Evolutionary conservation across 1,139 yeast species (phyloP), one percentile per base, ranked within the genome.

Genomic region (Blastobotrys proliferans): DNA sequence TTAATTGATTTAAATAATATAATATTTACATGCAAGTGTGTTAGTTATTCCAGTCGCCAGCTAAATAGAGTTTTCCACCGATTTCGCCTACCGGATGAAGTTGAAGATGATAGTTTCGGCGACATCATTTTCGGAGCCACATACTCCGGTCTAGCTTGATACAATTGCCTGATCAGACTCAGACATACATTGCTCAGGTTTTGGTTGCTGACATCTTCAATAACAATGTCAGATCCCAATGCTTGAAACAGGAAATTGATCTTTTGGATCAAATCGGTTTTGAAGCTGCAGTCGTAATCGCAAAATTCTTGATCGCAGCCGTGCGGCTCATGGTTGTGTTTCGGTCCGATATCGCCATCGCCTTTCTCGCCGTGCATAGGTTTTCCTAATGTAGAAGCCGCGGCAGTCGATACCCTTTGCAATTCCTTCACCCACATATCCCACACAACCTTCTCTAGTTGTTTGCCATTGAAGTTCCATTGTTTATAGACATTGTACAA

Each of bases 381-480:
- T n/a, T n/a, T n/a, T 24, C 11, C 26, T 24, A 24, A 9, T 24
- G 26, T 9, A 24, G 10, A 24, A 11, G 8, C 11, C 8, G 10
- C 26, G 10, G 11, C 8, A 8, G n/a, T n/a, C n/a, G n/a, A n/a
- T n/a, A 35, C 10, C 10, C 25, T 17, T 14, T 24, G 21, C 19
- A 37, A 10, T 18, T 37, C 35, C 20, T 10, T 30, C 14, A 21
- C 14, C 40, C 40, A 37, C 35, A 37, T 37, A n/a, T n/a, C 21
- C 35, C 34, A 28, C 4, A 13, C 35, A 3, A 29, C 22, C 11
- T 29, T 6, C 18, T 37, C 40, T 17, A 37, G 19, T 11, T 14
- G 16, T 10, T 13, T 3, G 28, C 25, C 22, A 5, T 14, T 16
- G 21, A 6, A 2, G 10, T 28, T 3, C 40, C 40, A 37, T 17